These are phyloP conservation scores for Tolypocladium capitatum DNA, from an alignment of 2,329 filamentous ascomycete genomes.

Conservation along the genomic window DNA sequence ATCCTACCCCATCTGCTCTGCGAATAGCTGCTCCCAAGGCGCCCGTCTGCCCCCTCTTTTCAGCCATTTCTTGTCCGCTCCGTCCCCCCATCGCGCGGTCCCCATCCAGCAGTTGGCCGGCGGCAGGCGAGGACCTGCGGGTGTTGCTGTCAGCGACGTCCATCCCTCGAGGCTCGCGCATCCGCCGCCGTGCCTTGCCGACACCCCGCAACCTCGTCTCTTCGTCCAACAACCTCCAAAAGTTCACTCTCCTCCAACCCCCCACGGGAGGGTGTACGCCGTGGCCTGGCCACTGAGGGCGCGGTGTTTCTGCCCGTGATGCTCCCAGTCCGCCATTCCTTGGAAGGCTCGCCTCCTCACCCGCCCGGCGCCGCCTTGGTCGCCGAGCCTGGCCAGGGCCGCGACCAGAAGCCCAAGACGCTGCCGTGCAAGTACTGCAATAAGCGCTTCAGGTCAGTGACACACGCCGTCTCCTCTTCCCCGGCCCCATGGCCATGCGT, in stretches of 20 bases:
- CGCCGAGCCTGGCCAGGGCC: constrained; percentile 36
- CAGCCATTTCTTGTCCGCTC: neutral
- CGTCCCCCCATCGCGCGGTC: neutral
- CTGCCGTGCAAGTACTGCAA: constrained; percentile 50
- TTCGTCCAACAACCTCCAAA: constrained; percentile 3
- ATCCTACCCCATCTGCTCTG: neutral
- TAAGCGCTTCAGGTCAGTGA: constrained; percentile 46
- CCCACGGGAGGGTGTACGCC: constrained; percentile 1
- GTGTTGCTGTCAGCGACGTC: neutral
- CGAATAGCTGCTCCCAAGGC: neutral
- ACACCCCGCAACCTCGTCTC: neutral
- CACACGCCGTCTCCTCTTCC: constrained; percentile 4
- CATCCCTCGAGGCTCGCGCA: neutral
- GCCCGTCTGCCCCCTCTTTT: neutral
- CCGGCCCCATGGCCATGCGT: constrained; percentile 1
- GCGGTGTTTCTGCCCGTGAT: constrained; percentile 22
- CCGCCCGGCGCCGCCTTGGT: constrained; percentile 14
- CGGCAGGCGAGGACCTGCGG: neutral
- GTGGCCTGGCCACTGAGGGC: constrained; percentile 1
- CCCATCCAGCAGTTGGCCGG: neutral
- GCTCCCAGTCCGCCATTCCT: constrained; percentile 39
- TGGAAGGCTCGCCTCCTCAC: constrained; percentile 30
- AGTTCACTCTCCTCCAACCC: neutral
- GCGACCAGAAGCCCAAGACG: constrained; percentile 47
- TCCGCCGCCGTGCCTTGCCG: neutral